Evolutionary conservation across 352 stramenopile species (phyloP).

Genomic region (Phytophthora ramorum): DNA sequence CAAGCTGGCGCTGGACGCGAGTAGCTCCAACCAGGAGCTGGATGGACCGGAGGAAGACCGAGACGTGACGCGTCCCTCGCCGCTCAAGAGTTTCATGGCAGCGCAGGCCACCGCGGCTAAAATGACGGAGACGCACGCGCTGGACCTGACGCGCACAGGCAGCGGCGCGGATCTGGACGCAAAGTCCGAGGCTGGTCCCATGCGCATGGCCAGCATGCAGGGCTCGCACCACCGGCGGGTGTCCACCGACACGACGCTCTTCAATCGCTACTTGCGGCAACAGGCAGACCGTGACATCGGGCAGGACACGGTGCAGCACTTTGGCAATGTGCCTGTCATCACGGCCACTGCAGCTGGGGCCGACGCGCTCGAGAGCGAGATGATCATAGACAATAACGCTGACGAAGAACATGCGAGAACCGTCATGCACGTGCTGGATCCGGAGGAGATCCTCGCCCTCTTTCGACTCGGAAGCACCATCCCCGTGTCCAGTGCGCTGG

Average conservation of each 20-base stretch:
- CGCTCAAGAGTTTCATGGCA: slow-evolving; percentile 39
- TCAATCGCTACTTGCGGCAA: slow-evolving; percentile 65
- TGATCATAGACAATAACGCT: slow-evolving; percentile 45
- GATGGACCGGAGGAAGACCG: slow-evolving; percentile 25
- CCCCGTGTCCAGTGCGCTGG: slow-evolving; percentile 53
- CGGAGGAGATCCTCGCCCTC: slow-evolving; percentile 31
- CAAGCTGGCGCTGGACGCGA: slow-evolving; percentile 35
- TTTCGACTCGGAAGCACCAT: slow-evolving; percentile 57
- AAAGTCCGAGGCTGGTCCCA: slow-evolving; percentile 55
- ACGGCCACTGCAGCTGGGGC: slow-evolving; percentile 34
- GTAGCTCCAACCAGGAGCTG: slow-evolving; percentile 36
- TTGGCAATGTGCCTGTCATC: slow-evolving; percentile 50
- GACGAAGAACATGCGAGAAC: slow-evolving; percentile 25
- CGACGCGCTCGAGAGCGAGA: slow-evolving; percentile 38
- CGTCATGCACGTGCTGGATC: slow-evolving; percentile 31
- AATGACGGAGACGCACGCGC: slow-evolving; percentile 15
- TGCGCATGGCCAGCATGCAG: slow-evolving; percentile 61
- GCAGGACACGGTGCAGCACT: slow-evolving; percentile 61
- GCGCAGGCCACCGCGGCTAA: slow-evolving; percentile 26
- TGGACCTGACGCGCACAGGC: slow-evolving; percentile 19
- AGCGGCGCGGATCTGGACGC: slow-evolving; percentile 30
- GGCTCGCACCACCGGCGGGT: slow-evolving; percentile 71
- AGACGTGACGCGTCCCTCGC: slow-evolving; percentile 18
- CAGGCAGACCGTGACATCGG: slow-evolving; percentile 68
- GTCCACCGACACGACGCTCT: slow-evolving; percentile 77